These are phyloP conservation scores for Sporothrix brunneoviolacea DNA, from an alignment of 2,329 filamentous ascomycete genomes.

Conservation along the genomic window DNA sequence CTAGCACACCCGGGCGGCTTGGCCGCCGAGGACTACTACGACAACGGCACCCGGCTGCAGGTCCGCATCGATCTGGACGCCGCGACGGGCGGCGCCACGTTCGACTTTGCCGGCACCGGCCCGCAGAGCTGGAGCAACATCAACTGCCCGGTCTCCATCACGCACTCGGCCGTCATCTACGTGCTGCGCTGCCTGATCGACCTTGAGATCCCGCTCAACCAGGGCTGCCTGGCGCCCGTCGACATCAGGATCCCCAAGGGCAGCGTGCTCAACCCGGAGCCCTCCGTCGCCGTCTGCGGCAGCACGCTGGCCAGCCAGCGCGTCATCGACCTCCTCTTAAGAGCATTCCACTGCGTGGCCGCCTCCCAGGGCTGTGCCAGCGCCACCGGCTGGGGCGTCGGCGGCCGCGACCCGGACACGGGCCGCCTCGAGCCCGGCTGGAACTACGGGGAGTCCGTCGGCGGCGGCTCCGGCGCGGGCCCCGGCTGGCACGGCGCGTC, in stretches of 20 bases:
- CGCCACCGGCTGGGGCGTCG: slow-evolving; percentile 27
- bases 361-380: slow-evolving; percentile 28
- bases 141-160: slow-evolving; percentile 17
- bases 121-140: slow-evolving; percentile 14
- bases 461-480: slow-evolving; percentile 29
- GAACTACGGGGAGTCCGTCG: slow-evolving; percentile 29
- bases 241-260: slow-evolving; percentile 27
- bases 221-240: slow-evolving; percentile 32
- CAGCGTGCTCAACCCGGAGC: slow-evolving; percentile 28
- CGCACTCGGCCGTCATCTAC: slow-evolving; percentile 31
- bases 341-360: slow-evolving; percentile 22
- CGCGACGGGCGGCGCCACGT: slow-evolving; percentile 25
- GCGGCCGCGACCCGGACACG: slow-evolving; percentile 15
- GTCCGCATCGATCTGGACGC: slow-evolving; percentile 27
- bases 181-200: slow-evolving; percentile 30
- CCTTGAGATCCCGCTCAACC: slow-evolving; percentile 32
- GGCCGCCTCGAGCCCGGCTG: slow-evolving; percentile 22
- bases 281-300: slow-evolving; percentile 34
- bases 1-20: slow-evolving; percentile 40
- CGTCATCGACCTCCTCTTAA: slow-evolving; percentile 28
- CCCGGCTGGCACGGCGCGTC: slow-evolving; percentile 25
- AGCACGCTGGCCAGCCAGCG: slow-evolving; percentile 26
- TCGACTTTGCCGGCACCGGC: slow-evolving; percentile 32
- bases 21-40: slow-evolving; percentile 32
- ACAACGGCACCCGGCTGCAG: slow-evolving; percentile 31